These are phyloP conservation scores for Monosporascus cannonballus DNA, from an alignment of 2,329 filamentous ascomycete species.

Conservation along the genomic window DNA sequence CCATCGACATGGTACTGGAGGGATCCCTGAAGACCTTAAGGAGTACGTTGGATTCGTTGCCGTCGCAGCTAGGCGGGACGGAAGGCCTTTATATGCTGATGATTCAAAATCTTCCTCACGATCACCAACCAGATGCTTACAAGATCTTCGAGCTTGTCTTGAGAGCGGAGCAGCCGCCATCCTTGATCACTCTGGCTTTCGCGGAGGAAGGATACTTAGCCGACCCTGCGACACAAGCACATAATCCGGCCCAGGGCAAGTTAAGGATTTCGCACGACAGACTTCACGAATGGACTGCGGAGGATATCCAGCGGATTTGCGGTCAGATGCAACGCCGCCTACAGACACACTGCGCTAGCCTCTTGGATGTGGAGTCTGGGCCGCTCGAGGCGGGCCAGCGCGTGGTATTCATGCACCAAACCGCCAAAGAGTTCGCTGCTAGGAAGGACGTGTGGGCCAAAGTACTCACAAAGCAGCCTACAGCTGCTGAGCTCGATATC, in stretches of 20 bases:
- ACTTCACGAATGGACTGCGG: slow-evolving; percentile 11
- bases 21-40: slow-evolving; percentile 23
- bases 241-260: slow-evolving; percentile 14
- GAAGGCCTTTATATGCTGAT: slow-evolving; percentile 29
- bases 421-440: slow-evolving; percentile 25
- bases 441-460: slow-evolving; percentile 24
- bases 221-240: background rate
- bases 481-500: slow-evolving; percentile 19
- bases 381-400: slow-evolving; percentile 16
- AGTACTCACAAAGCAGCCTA: slow-evolving; percentile 14
- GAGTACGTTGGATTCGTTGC: slow-evolving; percentile 22
- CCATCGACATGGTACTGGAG: slow-evolving; percentile 25
- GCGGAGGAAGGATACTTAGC: slow-evolving; percentile 20
- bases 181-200: slow-evolving; percentile 23
- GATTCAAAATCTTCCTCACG: slow-evolving; percentile 21
- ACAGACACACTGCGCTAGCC: slow-evolving; percentile 17
- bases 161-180: slow-evolving; percentile 25
- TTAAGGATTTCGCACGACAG: slow-evolving; percentile 17
- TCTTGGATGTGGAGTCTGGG: slow-evolving; percentile 21
- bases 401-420: slow-evolving; percentile 26
- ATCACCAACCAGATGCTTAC: slow-evolving; percentile 20
- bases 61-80: slow-evolving; percentile 22
- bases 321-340: slow-evolving; percentile 22
- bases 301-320: slow-evolving; percentile 15
- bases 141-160: slow-evolving; percentile 25